Percentiles rank a stretch among this genome's conserved stretches.
These are phyloP conservation scores for Arthrobotrys pseudoclavata DNA, from an alignment of 2,329 filamentous ascomycete species.

Conservation along the genomic window DNA sequence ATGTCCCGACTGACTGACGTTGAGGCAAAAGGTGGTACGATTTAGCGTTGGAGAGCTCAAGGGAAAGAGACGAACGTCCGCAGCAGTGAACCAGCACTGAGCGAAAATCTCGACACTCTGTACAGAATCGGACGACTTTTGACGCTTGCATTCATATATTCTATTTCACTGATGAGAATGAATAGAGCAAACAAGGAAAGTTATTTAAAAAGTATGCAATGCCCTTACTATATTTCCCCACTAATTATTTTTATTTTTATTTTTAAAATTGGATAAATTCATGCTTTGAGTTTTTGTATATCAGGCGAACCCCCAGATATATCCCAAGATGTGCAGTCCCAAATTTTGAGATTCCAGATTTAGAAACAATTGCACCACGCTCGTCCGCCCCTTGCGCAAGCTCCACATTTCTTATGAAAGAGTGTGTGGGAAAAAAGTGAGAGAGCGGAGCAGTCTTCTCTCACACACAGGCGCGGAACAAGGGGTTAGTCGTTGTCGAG, in stretches of 20 bases:
- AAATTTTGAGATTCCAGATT: conserved; percentile 57
- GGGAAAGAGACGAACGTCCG: conserved; percentile 4
- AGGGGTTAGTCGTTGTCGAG: conserved; percentile 32
- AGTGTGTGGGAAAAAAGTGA: background rate
- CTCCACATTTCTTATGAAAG: conserved; percentile 23
- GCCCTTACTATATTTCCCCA: conserved; percentile 5
- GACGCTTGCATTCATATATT: conserved; percentile 28
- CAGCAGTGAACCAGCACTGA: conserved; percentile 24
- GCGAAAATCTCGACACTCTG: conserved; percentile 56
- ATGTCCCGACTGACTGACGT: conserved; percentile 26
- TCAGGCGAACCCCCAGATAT: conserved; percentile 39
- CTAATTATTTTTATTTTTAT: conserved; percentile 21
- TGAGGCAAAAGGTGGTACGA: conserved; percentile 16
- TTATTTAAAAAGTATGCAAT: conserved; percentile 27
- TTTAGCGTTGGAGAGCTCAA: conserved; percentile 25
- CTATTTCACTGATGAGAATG: conserved; percentile 31
- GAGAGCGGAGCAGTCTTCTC: conserved; percentile 16
- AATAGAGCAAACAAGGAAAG: conserved; percentile 6
- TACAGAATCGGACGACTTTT: conserved; percentile 31
- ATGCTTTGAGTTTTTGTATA: conserved; percentile 31
- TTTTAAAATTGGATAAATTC: conserved; percentile 57
- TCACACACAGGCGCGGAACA: conserved; percentile 47
- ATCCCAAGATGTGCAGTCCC: conserved; percentile 17
- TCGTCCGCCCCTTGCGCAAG: conserved; percentile 34
- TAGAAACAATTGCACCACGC: conserved; percentile 46